phyloP scores from a whole-genome alignment of 2,329 filamentous ascomycete genomes.

The Ceratocystis alfenasii region DNA sequence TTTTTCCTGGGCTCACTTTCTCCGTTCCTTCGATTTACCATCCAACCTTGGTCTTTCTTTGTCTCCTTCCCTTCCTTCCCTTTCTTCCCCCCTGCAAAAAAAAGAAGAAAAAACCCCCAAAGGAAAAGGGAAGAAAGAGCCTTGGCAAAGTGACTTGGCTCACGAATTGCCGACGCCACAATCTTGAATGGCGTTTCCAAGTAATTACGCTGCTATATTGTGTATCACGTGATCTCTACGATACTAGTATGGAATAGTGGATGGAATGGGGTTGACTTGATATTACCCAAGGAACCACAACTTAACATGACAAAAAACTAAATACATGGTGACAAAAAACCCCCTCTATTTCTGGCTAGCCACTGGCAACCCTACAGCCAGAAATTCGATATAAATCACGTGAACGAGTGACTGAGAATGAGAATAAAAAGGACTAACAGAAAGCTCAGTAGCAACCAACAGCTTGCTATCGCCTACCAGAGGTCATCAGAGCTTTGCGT shows the following conservation, averaged over 20 bases:
- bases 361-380: not conserved
- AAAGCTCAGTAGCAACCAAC: not conserved
- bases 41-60: conserved; percentile 2
- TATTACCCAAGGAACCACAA: not conserved
- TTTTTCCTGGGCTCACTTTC: not conserved
- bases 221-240: not conserved
- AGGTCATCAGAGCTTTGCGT: conserved; percentile 51
- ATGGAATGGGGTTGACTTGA: not conserved
- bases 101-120: not conserved
- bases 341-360: not conserved
- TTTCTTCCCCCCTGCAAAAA: not conserved
- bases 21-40: not conserved
- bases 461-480: conserved; percentile 38
- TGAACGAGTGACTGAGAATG: conserved; percentile 10
- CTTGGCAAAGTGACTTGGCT: not conserved
- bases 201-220: too few species aligned
- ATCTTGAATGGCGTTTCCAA: not conserved
- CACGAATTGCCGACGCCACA: not conserved
- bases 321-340: not conserved
- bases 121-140: not conserved
- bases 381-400: not conserved
- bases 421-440: not conserved
- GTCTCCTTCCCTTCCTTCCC: not conserved
- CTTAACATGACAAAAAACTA: not conserved
- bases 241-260: too few species aligned